Conservation (phyloP, 768 basidiomycete species). For the Sistotremastrum niveocremeum region DNA sequence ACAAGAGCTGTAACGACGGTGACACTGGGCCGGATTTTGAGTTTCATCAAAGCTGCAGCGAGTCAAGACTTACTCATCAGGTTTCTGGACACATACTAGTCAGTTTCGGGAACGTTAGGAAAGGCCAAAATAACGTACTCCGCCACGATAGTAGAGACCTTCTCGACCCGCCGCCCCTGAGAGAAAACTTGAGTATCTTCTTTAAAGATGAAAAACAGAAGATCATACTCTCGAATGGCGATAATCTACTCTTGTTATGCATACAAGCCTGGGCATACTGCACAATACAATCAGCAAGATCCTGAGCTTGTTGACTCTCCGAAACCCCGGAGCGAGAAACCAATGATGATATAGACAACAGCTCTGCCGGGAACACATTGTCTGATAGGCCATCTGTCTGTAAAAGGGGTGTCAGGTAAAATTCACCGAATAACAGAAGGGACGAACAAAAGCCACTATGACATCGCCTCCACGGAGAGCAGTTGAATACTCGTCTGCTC, state of each 20-base stretch:
- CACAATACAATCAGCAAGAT: slow-evolving; percentile 60
- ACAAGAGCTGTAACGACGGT: too few relatives aligned
- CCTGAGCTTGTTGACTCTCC: slow-evolving; percentile 51
- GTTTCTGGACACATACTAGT: too few relatives aligned
- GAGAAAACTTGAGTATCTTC: too few relatives aligned
- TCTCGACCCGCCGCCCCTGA: slow-evolving; percentile 51
- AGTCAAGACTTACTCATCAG: too few relatives aligned
- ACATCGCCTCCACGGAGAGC: slow-evolving; percentile 41
- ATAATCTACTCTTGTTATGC: slow-evolving; percentile 46
- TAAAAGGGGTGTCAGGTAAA: not conserved
- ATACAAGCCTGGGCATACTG: slow-evolving; percentile 59
- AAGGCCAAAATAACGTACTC: slow-evolving; percentile 47
- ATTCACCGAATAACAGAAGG: not conserved
- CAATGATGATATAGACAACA: slow-evolving; percentile 55
- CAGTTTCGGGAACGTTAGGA: too few relatives aligned
- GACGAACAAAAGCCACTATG: slow-evolving; percentile 33
- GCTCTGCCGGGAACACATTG: slow-evolving; percentile 53
- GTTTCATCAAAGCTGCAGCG: too few relatives aligned
- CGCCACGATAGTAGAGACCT: slow-evolving; percentile 54
- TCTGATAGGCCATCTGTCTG: slow-evolving; percentile 46
- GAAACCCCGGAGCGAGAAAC: slow-evolving; percentile 40
- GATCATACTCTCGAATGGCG: slow-evolving; percentile 61
- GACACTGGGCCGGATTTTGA: too few relatives aligned
- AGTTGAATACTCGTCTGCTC: slow-evolving; percentile 31
- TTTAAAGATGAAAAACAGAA: not conserved